Base-by-base conservation (phyloP, 805 yeast species). In the Lipomyces oligophaga region DNA sequence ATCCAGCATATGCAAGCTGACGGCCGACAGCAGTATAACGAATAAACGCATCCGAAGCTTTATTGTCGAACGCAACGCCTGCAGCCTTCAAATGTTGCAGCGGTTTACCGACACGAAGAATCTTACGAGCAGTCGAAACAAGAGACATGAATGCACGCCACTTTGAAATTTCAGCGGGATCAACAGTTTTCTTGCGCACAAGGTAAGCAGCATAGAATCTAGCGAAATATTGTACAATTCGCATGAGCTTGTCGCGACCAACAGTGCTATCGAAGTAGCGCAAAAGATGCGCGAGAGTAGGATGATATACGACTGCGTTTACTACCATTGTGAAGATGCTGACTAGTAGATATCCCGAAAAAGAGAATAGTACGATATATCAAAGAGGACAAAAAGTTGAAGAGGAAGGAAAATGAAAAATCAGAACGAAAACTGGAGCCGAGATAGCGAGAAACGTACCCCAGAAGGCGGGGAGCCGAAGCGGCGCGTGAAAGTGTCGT, bases 81-180 rank as follows among this genome's bases (percentile, higher is more conserved):
- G 89, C 85, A n/a, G 78, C 75, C 58, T 80, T 79, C 44, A 85
- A 61, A 63, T 83, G 87, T 38, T 58, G 58, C 60, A 89, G 68
- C 1, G 95, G 95, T 67, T 88, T 89, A 54, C 87, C 77, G 61
- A 83, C 79, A 61, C 97, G 78, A 71, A 89, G 68, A 19, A 88
- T 81, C 70, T 90, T 90, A 65, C 97, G 80, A 53, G 85, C 74
- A 49, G 81, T 65, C 1, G 85, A 75, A 25, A 86, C 75, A 54
- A 83, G 79, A 36, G 63, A 63, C 67, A 81, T 85, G 52, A 87
- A 65, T 19, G 74, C 70, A 57, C 74, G 75, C 63, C 79, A 74
- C 5, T 71, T 55, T 43, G 72, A 74, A 45, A 63, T 63, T 15
- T 34, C 25, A n/a, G 32, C 35, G 24, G 78, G 59, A 60, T 69